Base-by-base conservation (phyloP, 495 filamentous ascomycete genomes). In the Neurospora terricola region DNA sequence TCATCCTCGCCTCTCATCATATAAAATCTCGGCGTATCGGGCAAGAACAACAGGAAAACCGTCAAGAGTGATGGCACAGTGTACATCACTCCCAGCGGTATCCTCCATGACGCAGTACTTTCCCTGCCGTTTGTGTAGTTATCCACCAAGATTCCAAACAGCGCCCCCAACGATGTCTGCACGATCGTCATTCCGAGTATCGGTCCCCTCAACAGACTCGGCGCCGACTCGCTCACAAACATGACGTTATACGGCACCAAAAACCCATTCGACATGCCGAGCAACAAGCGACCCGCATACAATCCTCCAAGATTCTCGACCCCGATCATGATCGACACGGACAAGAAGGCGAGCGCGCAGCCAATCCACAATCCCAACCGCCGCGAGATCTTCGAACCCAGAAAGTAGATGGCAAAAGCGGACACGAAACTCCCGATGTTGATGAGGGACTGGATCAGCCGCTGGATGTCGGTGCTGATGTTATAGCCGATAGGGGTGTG, bases 1-100 rank as follows among this genome's bases (percentile, higher is more conserved):
- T 82, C 81, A 0, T 73, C 78, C 70, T 77, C 71, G 2, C 82
- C 82, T 30, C 75, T 77, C 34, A 80, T 80, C 12, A 85, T 71
- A 34, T 83, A 78, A 69, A 81, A 89, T 18, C 87, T 84, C 23
- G 88, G 88, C 1, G 84, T 85, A 59, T 89, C 88, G 3, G 88
- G 88, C 6, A 89, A 81, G 76, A 89, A 85, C 62, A 88, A 45
- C 11, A 89, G 76, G 6, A 84, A 82, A 5, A 80, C 71, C 23
- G 80, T 80, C 66, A 89, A 70, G 66, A 88, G 76, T 5, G 79
- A 75, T 0, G 87, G 87, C 18, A 89, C 83, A 54, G 86, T 81
- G 75, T 85, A 90, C 69, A 89, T 81, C 5, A 87, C 77, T 9
- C 83, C 87, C 0, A 89, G 79, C 0, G 87, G 87, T 42, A 89